Base-by-base conservation (phyloP, 139 green algal species). In the Tetradesmus obliquus region DNA sequence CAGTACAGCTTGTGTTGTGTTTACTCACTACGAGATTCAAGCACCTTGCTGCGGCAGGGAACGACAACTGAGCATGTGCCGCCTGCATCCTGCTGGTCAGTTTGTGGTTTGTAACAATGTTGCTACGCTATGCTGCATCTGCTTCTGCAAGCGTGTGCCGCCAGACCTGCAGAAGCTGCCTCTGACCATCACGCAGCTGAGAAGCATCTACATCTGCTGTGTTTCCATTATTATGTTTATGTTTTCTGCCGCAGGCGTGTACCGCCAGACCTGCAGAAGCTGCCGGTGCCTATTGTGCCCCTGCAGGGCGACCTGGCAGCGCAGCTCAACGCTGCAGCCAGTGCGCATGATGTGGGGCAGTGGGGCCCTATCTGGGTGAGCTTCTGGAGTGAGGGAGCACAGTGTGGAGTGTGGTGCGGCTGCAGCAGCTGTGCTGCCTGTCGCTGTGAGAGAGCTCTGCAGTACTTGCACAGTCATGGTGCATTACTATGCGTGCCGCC, bases 221-320 rank as follows among this genome's bases (percentile, higher is more conserved):
- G 32, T 45, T 45, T 45, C 32, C 32, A 45, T 45, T 45, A 45
- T 45, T 45, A 20, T 71, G 60, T 15, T 71, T 71, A 13, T 19
- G 19, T 71, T 19, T 71, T 45, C 32, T 45, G 32, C 60, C 20
- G 60, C 60, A 71, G 60, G 60, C 60, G 60, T 71, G 60, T 71
- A 13, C 60, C 60, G 5, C 19, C 72, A 81, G 86, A 83, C 19
- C n/a, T 66, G 2, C 74, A 24, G 4, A 22, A 45, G 74, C 76
- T 90, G 72, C 86, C 86, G 4, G 71, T 90, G 53, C 51, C 86
- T 3, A 55, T 76, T 5, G 8, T 9, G 5, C 76, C 76, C 1
- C 87, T 91, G 22, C 51, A 60, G 10, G 24, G 76, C 0, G 87
- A 91, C 57, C 76, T 91, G 76, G 88, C 88, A 20, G 88, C 88